These are phyloP conservation scores for Pseudoturritis turrita DNA, from an alignment of 345 rosid species.

Conservation along the genomic window DNA sequence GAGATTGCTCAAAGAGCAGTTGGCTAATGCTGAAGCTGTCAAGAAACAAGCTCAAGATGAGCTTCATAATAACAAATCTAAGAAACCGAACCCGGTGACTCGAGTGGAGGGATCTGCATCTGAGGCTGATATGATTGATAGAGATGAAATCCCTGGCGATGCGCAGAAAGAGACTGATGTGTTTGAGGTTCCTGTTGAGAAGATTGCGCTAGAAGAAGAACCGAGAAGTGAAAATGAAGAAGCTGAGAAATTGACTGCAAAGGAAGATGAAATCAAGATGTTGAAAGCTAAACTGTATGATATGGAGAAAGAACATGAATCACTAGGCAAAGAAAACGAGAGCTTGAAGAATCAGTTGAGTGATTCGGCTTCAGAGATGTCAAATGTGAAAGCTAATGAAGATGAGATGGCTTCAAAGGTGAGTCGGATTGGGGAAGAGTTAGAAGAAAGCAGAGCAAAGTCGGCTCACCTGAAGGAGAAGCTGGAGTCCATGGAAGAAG, in stretches of 20 bases:
- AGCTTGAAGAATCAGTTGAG: conserved; percentile 50
- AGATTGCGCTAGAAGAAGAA: conserved; percentile 32
- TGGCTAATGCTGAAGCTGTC: conserved; percentile 79
- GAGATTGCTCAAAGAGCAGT: conserved; percentile 65
- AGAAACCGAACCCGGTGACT: conserved; percentile 33
- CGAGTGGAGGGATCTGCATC: conserved; percentile 11
- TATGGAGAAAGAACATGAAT: conserved; percentile 52
- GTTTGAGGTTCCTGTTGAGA: conserved; percentile 60
- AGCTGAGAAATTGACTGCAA: conserved; percentile 35
- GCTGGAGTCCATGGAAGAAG: conserved; percentile 51
- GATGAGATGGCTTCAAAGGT: conserved; percentile 44
- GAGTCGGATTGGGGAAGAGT: conserved; percentile 50
- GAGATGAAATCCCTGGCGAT: conserved; percentile 39
- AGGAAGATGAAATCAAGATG: conserved; percentile 50
- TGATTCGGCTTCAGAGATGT: conserved; percentile 36
- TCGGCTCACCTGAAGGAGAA: conserved; percentile 42
- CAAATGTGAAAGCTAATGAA: conserved; percentile 42
- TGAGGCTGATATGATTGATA: conserved; percentile 30
- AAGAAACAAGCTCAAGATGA: conserved; percentile 68
- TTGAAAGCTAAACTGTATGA: conserved; percentile 55
- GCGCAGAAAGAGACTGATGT: conserved; percentile 61
- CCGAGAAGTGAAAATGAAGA: conserved; percentile 15
- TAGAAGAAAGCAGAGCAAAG: conserved; percentile 50
- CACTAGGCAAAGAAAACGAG: conserved; percentile 45
- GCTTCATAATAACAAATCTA: conserved; percentile 43